phyloP scores from a whole-genome alignment of 345 rosid genomes.

The Hypericum perforatum region DNA sequence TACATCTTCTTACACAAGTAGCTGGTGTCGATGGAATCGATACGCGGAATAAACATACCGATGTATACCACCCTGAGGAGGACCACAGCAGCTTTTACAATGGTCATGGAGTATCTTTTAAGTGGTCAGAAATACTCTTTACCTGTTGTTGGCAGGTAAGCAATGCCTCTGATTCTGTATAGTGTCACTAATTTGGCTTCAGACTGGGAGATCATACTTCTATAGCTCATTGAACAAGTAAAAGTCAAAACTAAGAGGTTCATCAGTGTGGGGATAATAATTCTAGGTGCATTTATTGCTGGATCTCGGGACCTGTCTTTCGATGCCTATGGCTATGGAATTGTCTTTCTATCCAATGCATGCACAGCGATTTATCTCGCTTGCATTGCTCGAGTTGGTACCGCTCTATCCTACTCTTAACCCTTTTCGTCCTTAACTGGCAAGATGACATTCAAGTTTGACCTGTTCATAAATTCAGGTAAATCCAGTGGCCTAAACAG shows the following conservation, averaged over 20 bases:
- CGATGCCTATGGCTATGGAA: slow-evolving; percentile 18
- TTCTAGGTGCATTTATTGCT: slow-evolving; percentile 25
- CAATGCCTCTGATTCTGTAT: slow-evolving; percentile 1
- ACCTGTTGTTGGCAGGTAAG: slow-evolving; percentile 20
- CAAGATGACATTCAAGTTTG: background rate
- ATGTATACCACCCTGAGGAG: slow-evolving; percentile 23
- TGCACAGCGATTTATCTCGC: slow-evolving; percentile 22
- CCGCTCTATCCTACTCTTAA: background rate
- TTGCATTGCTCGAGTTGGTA: slow-evolving; percentile 23
- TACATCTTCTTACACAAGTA: background rate
- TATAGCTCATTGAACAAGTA: background rate
- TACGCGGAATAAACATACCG: slow-evolving; percentile 23
- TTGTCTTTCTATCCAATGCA: slow-evolving; percentile 16
- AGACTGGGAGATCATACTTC: background rate
- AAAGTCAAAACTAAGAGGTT: slow-evolving; percentile 15
- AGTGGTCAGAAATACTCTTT: slow-evolving; percentile 18
- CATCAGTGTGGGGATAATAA: slow-evolving; percentile 22
- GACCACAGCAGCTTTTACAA: slow-evolving; percentile 25
- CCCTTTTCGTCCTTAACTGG: background rate
- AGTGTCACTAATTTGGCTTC: background rate
- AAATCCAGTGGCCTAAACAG: slow-evolving; percentile 25
- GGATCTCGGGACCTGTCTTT: slow-evolving; percentile 25
- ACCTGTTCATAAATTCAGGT: slow-evolving; percentile 11
- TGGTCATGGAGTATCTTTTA: slow-evolving; percentile 19
- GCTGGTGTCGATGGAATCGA: slow-evolving; percentile 25